Percentiles rank a stretch among this genome's conserved stretches.
These are phyloP conservation scores for Fistulinella prunicolor DNA, from an alignment of 768 basidiomycete species.

Conservation along the genomic window DNA sequence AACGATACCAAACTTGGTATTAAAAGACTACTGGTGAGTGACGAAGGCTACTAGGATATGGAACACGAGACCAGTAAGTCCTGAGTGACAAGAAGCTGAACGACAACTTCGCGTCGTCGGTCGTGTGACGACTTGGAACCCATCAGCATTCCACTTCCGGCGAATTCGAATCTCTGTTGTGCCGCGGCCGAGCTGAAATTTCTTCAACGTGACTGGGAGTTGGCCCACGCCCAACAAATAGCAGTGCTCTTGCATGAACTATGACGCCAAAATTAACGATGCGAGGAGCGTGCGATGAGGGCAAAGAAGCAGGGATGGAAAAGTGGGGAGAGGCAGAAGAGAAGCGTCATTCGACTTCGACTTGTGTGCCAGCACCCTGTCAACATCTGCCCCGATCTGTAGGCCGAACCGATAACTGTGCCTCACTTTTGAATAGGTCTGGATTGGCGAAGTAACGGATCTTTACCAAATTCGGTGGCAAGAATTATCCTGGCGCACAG, in stretches of 20 bases:
- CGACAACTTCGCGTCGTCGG: no score
- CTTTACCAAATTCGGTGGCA: constrained; percentile 87
- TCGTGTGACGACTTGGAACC: no score
- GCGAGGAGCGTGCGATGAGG: constrained; percentile 88
- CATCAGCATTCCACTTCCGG: no score
- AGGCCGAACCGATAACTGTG: constrained; percentile 73
- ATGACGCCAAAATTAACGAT: constrained; percentile 83
- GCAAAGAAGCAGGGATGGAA: constrained; percentile 83
- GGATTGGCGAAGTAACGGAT: constrained; percentile 79
- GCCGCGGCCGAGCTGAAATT: no score
- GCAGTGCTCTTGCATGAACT: constrained; percentile 90
- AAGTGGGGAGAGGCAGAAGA: constrained; percentile 37
- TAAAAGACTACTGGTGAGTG: no score
- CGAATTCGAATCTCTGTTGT: no score
- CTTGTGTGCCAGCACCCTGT: constrained; percentile 8
- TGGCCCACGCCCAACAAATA: constrained; percentile 92
- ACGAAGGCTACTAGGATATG: no score
- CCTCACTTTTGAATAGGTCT: constrained; percentile 71
- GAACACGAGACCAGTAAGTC: no score
- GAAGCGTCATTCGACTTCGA: constrained; percentile 14
- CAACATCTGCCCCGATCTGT: constrained; percentile 74
- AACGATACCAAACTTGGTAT: no score
- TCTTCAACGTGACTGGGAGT: no score
- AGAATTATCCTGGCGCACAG: constrained; percentile 78
- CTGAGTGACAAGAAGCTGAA: no score